phyloP scores from a whole-genome alignment of 1,139 yeast species.

The Tardiomyces depauwii region DNA sequence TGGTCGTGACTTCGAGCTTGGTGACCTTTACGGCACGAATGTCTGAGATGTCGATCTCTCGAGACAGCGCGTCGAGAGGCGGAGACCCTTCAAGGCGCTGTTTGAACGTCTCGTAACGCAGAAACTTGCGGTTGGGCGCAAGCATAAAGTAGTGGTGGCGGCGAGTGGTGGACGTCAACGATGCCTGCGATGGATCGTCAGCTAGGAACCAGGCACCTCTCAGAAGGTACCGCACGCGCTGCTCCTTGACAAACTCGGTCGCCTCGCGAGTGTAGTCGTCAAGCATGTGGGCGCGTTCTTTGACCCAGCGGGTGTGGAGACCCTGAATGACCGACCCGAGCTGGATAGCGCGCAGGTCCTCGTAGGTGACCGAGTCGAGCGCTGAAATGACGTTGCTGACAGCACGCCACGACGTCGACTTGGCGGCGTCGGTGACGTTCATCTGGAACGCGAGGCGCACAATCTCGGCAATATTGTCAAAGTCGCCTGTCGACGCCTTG shows the following conservation, averaged over 20 bases:
- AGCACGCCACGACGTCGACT: constrained; percentile 7
- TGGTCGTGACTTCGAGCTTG: constrained; percentile 14
- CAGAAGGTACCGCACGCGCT: constrained; percentile 58
- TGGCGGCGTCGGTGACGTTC: constrained; percentile 19
- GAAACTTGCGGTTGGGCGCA: constrained; percentile 58
- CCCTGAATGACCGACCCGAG: constrained; percentile 32
- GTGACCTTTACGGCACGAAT: constrained; percentile 8
- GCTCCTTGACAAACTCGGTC: constrained; percentile 66
- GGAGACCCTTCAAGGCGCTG: constrained; percentile 41
- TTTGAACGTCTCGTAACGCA: constrained; percentile 51
- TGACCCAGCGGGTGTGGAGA: constrained; percentile 25
- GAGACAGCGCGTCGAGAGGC: constrained; percentile 35
- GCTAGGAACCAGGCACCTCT: constrained; percentile 81
- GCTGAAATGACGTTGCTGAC: constrained; percentile 13
- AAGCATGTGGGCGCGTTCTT: constrained; percentile 38
- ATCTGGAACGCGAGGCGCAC: constrained; percentile 25
- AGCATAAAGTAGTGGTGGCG: constrained; percentile 48
- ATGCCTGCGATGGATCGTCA: constrained; percentile 39
- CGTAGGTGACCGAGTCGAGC: constrained; percentile 35
- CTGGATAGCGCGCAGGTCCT: constrained; percentile 47
- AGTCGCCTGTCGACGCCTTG: constrained; percentile 42
- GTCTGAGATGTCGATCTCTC: constrained; percentile 15
- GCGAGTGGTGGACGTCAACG: constrained; percentile 24
- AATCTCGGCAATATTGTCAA: constrained; percentile 37
- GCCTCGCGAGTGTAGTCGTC: constrained; percentile 47